These are phyloP conservation scores for Stipa capillata DNA, from an alignment of 176 grass and related monocot genomes.

Conservation along the genomic window DNA sequence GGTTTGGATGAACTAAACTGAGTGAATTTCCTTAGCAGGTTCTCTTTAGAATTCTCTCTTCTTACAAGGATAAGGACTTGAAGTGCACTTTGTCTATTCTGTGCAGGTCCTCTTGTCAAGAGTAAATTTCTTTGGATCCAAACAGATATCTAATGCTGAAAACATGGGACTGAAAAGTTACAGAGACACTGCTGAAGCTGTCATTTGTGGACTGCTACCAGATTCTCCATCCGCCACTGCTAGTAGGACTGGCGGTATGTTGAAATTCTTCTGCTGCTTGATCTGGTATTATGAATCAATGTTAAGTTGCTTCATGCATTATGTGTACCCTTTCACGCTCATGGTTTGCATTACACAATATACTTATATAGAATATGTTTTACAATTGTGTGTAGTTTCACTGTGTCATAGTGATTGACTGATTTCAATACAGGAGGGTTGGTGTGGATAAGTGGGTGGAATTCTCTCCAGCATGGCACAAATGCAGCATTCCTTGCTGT, in stretches of 20 bases:
- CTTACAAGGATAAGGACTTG: background rate
- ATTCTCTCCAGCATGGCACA: conserved; percentile 83
- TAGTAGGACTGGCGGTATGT: conserved; percentile 76
- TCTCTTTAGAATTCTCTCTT: background rate
- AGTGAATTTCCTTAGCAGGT: background rate
- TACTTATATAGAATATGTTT: background rate
- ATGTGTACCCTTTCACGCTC: background rate
- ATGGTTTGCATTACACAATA: background rate
- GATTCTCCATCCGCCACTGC: conserved; percentile 89
- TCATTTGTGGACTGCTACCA: conserved; percentile 91
- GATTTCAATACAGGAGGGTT: conserved; percentile 63
- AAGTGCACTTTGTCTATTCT: conserved; percentile 17
- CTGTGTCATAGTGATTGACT: background rate
- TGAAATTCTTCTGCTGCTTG: background rate
- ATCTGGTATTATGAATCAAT: conserved; percentile 2
- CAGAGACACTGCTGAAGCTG: conserved; percentile 84
- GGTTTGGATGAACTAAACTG: conserved; percentile 30
- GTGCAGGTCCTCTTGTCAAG: conserved; percentile 88
- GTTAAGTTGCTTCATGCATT: background rate
- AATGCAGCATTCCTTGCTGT: conserved; percentile 84
- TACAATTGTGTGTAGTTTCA: conserved; percentile 3
- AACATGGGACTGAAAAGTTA: conserved; percentile 66
- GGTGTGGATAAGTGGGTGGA: conserved; percentile 81
- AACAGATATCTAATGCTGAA: conserved; percentile 80
- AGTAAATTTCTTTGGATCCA: conserved; percentile 83